These are phyloP conservation scores for Phaeoacremonium minimum DNA, from an alignment of 2,329 filamentous ascomycete species.

Conservation along the genomic window DNA sequence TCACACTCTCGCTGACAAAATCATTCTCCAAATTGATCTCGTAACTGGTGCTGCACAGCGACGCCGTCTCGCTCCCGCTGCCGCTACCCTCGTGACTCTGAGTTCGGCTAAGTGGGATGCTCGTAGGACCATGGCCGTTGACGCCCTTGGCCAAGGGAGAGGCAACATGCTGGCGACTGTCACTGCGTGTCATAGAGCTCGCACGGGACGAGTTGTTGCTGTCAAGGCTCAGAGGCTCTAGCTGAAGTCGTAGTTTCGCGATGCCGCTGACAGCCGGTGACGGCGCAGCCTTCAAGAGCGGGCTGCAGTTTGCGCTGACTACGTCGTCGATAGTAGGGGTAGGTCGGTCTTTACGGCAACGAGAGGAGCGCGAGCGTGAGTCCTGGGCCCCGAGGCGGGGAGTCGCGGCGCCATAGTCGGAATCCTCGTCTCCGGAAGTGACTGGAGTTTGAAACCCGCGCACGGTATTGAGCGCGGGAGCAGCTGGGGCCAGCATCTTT, in stretches of 20 bases:
- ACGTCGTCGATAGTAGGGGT: conserved; percentile 46
- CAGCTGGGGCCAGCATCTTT: conserved; percentile 41
- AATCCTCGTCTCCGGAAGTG: conserved; percentile 54
- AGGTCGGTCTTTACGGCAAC: conserved; percentile 32
- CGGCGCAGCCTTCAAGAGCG: conserved; percentile 42
- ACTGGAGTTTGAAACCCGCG: conserved; percentile 54
- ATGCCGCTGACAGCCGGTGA: conserved; percentile 67
- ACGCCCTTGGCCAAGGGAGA: conserved; percentile 17
- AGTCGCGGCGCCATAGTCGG: conserved; percentile 35
- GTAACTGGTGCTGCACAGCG: conserved; percentile 73
- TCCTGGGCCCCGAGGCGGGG: conserved; percentile 14
- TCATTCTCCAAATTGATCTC: conserved; percentile 82
- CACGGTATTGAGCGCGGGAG: conserved; percentile 48
- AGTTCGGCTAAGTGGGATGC: conserved; percentile 49
- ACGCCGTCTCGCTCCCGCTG: conserved; percentile 63
- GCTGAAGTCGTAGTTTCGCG: conserved; percentile 73
- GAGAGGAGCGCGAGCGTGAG: conserved; percentile 25
- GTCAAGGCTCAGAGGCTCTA: conserved; percentile 72
- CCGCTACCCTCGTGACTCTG: conserved; percentile 48
- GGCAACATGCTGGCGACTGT: conserved; percentile 35
- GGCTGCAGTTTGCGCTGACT: conserved; percentile 61
- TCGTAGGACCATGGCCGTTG: conserved; percentile 16
- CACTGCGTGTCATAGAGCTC: conserved; percentile 51
- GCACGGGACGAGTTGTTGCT: conserved; percentile 34
- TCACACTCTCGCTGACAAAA: conserved; percentile 68